Evolutionary conservation across 2,329 filamentous ascomycete genomes (phyloP).

Genomic region (Macrophomina phaseolina): DNA sequence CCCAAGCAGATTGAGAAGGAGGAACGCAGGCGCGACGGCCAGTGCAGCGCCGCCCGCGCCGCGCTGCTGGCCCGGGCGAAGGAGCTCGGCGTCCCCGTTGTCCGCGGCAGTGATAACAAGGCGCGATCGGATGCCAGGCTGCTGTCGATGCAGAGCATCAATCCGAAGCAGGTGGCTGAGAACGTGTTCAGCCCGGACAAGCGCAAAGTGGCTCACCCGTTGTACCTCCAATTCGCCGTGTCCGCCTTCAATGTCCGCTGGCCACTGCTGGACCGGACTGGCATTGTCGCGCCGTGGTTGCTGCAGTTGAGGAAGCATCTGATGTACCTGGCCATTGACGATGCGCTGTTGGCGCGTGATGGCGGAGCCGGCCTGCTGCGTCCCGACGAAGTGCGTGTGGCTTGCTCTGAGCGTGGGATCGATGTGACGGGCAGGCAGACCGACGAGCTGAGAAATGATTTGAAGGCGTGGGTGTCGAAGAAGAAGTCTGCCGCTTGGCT

Average conservation of each 20-base stretch:
- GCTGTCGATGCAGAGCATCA: not conserved
- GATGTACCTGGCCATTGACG: constrained; percentile 74
- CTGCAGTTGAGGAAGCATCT: constrained; percentile 45
- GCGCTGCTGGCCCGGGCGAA: constrained; percentile 24
- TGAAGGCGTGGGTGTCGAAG: constrained; percentile 31
- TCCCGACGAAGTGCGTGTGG: constrained; percentile 69
- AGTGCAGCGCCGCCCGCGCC: not conserved
- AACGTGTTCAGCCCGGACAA: constrained; percentile 36
- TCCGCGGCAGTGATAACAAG: not conserved
- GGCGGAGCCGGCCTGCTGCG: constrained; percentile 67
- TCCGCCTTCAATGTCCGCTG: constrained; percentile 48
- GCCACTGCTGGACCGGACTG: constrained; percentile 47
- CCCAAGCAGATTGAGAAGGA: constrained; percentile 68
- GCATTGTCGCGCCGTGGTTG: constrained; percentile 60
- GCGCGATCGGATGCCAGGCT: not conserved
- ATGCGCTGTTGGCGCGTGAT: constrained; percentile 67
- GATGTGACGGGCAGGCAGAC: constrained; percentile 55
- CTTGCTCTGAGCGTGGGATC: constrained; percentile 73
- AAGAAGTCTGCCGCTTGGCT: not conserved
- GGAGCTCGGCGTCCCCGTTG: not conserved
- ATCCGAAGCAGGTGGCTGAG: not conserved
- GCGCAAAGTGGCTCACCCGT: constrained; percentile 11
- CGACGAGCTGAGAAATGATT: constrained; percentile 42
- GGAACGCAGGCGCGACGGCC: constrained; percentile 18
- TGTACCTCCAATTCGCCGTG: constrained; percentile 37